phyloP scores from a whole-genome alignment of 345 rosid genomes.

The Populus nigra region DNA sequence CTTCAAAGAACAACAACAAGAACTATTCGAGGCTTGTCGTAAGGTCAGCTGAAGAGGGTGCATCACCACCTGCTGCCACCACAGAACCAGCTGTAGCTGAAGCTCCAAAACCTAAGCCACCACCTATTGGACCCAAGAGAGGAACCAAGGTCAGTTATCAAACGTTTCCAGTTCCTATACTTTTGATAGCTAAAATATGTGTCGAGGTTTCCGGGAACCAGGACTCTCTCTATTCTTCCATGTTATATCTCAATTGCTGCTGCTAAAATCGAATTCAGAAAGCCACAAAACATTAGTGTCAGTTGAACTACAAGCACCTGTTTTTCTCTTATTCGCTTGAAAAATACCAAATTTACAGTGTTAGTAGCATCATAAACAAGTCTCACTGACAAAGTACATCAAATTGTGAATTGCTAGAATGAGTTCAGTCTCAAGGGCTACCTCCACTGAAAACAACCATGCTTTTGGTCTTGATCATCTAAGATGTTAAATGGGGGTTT shows the following conservation, averaged over 20 bases:
- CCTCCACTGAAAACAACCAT: too few relatives aligned
- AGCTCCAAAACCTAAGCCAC: constrained; percentile 66
- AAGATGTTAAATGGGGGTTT: neutral
- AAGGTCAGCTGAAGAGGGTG: constrained; percentile 57
- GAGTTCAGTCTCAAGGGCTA: neutral
- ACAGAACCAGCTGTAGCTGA: constrained; percentile 31
- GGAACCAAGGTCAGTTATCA: constrained; percentile 63
- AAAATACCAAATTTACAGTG: neutral
- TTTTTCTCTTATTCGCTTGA: neutral
- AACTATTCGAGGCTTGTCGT: constrained; percentile 52
- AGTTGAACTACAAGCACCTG: neutral
- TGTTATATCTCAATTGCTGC: neutral
- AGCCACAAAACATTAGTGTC: neutral
- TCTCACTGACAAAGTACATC: too few relatives aligned
- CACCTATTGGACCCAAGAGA: constrained; percentile 87
- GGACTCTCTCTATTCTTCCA: neutral
- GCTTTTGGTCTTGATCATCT: neutral
- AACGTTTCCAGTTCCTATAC: too few relatives aligned
- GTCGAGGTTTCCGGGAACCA: too few relatives aligned
- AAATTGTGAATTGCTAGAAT: neutral
- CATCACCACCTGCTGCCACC: constrained; percentile 41
- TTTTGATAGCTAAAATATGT: too few relatives aligned
- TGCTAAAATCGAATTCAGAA: neutral
- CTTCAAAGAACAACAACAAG: constrained; percentile 34
- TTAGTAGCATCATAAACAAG: too few relatives aligned